Conservation (phyloP, 1,139 yeast genomes). For the Debaryomyces nepalensis region DNA sequence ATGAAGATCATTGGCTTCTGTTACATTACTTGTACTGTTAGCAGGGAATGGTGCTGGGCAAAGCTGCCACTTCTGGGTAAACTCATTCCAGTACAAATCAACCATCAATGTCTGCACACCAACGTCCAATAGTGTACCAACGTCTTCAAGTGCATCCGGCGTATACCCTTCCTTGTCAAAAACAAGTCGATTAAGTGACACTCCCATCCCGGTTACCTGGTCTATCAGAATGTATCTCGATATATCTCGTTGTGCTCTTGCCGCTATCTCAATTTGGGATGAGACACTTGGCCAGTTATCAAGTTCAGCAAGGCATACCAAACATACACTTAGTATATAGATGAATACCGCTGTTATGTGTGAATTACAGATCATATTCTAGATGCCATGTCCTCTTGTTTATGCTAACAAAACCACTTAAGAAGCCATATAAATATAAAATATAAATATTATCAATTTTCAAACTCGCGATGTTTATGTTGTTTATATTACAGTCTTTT, state of each 20-base stretch:
- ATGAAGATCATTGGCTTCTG: constrained; percentile 19
- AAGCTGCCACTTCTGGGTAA: constrained; percentile 60
- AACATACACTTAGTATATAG: background rate
- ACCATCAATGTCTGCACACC: constrained; percentile 60
- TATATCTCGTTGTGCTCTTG: constrained; percentile 73
- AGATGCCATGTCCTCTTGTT: constrained; percentile 1
- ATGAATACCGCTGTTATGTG: background rate
- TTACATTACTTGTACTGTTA: constrained; percentile 29
- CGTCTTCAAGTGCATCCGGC: constrained; percentile 36
- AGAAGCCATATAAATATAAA: too few relatives aligned
- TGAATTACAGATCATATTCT: background rate
- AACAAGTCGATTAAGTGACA: constrained; percentile 54
- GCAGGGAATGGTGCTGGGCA: constrained; percentile 59
- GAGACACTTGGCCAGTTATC: constrained; percentile 27
- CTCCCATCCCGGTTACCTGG: constrained; percentile 61
- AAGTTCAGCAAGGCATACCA: constrained; percentile 2
- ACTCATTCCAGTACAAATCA: constrained; percentile 71
- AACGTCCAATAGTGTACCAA: constrained; percentile 45
- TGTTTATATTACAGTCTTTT: background rate
- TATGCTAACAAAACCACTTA: background rate
- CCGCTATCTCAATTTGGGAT: constrained; percentile 33
- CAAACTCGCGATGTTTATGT: too few relatives aligned
- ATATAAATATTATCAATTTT: too few relatives aligned
- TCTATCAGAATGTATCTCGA: constrained; percentile 59
- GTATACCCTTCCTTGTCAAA: constrained; percentile 60